Evolutionary conservation across 371 early-diverging fungal species (phyloP).

Genomic region (Mucor mucedo): DNA sequence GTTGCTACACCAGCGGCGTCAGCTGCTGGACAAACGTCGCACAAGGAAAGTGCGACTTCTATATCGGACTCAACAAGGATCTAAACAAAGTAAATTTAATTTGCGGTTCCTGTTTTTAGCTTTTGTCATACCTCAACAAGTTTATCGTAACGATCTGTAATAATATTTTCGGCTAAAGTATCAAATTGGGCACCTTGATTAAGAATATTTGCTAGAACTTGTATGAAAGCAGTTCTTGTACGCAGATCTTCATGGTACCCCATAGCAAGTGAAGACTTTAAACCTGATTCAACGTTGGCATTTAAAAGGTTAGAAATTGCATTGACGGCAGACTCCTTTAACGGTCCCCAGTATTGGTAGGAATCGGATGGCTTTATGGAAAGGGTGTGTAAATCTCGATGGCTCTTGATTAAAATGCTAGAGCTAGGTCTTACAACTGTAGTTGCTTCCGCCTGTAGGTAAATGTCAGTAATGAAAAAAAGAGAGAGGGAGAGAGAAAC

Average conservation of each 20-base stretch:
- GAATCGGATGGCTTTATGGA: conserved; percentile 23
- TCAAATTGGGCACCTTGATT: conserved; percentile 86
- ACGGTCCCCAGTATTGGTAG: conserved; percentile 61
- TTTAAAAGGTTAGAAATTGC: conserved; percentile 86
- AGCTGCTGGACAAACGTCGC: conserved; percentile 80
- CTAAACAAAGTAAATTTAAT: conserved; percentile 22
- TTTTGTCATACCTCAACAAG: conserved; percentile 8
- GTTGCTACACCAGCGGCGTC: conserved; percentile 82
- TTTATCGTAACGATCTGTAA: conserved; percentile 66
- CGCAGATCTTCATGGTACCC: conserved; percentile 91
- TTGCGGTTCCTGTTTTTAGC: neutral
- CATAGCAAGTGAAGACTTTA: conserved; percentile 84
- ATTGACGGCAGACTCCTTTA: conserved; percentile 82
- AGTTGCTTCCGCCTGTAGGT: conserved; percentile 21
- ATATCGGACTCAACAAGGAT: conserved; percentile 67
- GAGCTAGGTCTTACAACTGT: conserved; percentile 6
- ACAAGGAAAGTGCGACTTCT: conserved; percentile 76
- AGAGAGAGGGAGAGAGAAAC: neutral
- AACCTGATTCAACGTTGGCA: conserved; percentile 89
- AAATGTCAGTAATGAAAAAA: neutral
- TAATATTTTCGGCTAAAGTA: conserved; percentile 74
- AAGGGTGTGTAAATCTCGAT: conserved; percentile 37
- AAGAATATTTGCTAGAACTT: conserved; percentile 87
- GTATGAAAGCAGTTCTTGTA: conserved; percentile 87
- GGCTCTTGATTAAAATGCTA: conserved; percentile 37